These are phyloP conservation scores for Neurospora crassa DNA, from an alignment of 2,329 filamentous ascomycete species.

Conservation along the genomic window DNA sequence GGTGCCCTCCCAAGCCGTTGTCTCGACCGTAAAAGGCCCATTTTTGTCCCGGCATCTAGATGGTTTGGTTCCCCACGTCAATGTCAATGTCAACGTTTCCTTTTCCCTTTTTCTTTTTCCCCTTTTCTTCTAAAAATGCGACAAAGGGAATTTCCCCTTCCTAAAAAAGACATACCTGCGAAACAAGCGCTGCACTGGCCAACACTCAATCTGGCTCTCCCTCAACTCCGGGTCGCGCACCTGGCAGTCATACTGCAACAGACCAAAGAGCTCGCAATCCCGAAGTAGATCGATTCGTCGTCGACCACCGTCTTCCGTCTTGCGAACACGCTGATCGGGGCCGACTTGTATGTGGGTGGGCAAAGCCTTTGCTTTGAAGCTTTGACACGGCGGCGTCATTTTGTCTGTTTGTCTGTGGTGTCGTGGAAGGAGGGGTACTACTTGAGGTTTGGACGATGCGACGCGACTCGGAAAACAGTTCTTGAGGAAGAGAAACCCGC, in stretches of 20 bases:
- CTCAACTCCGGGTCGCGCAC: constrained; percentile 37
- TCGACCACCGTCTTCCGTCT: constrained; percentile 27
- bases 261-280: constrained; percentile 44
- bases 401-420: background rate
- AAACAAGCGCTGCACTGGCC: constrained; percentile 49
- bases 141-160: background rate
- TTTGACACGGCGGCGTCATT: constrained; percentile 51
- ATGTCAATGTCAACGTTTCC: constrained; percentile 4
- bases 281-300: constrained; percentile 36
- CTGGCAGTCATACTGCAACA: constrained; percentile 53
- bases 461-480: background rate
- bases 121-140: background rate
- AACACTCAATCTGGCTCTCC: constrained; percentile 43
- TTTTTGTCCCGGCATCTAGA: constrained; percentile 48
- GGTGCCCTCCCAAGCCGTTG: constrained; percentile 49
- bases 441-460: background rate
- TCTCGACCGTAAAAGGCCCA: constrained; percentile 51
- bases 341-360: constrained; percentile 38
- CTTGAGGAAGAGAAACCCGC: background rate
- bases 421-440: background rate
- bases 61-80: constrained; percentile 6
- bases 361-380: constrained; percentile 44
- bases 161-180: constrained; percentile 40
- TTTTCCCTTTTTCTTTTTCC: background rate
- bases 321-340: constrained; percentile 41